Evolutionary conservation across 352 stramenopile genomes (phyloP).

Genomic region (Plasmopara halstedii): DNA sequence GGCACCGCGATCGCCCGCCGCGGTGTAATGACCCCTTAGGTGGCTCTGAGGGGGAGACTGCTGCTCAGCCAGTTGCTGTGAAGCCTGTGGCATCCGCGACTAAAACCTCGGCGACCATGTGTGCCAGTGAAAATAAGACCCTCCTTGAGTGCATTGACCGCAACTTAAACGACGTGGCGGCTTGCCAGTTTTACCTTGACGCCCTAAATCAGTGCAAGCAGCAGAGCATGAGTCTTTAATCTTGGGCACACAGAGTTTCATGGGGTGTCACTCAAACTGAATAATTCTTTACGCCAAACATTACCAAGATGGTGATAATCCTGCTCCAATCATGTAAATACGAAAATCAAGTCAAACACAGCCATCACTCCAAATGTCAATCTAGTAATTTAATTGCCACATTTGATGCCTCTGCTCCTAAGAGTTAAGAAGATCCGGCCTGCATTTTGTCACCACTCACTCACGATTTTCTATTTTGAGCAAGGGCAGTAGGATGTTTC

Average conservation of each 20-base stretch:
- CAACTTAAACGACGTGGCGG: conserved; percentile 68
- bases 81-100: conserved; percentile 7
- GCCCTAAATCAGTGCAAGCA: conserved; percentile 79
- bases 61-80: conserved; percentile 11
- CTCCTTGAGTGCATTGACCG: conserved; percentile 76
- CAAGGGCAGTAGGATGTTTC: neutral
- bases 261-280: no score
- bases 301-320: no score
- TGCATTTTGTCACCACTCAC: no score
- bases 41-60: conserved; percentile 36
- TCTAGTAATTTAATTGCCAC: no score
- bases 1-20: conserved; percentile 92
- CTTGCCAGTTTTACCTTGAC: conserved; percentile 84
- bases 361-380: no score
- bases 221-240: conserved; percentile 52
- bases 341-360: no score
- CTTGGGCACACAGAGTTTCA: no score
- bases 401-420: no score
- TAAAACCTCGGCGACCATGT: conserved; percentile 21
- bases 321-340: no score
- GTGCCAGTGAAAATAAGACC: conserved; percentile 58
- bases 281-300: no score
- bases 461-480: neutral
- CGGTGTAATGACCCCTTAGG: conserved; percentile 67
- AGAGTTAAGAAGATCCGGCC: no score